Conservation (phyloP, 1,284 basidiomycete species). For the Apiotrichum gamsii region DNA sequence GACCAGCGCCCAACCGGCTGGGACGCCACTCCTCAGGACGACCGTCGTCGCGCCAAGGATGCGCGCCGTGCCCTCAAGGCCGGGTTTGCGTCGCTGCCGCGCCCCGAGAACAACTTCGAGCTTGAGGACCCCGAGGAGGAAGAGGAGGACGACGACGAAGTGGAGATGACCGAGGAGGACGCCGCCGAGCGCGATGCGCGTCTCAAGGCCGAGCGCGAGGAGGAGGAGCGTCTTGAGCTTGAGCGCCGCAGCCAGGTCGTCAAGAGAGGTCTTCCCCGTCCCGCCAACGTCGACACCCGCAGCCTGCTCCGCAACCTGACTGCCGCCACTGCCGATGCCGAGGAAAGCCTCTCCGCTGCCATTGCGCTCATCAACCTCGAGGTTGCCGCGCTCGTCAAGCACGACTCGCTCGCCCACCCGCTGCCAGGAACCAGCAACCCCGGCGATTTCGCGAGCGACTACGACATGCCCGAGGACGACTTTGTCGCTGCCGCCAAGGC, state of each 20-base stretch:
- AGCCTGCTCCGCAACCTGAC: constrained; percentile 51
- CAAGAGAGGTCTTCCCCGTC: constrained; percentile 77
- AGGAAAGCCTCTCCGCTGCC: constrained; percentile 52
- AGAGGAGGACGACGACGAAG: constrained; percentile 48
- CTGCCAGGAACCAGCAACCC: constrained; percentile 74
- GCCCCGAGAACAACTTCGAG: constrained; percentile 97
- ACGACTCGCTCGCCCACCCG: constrained; percentile 84
- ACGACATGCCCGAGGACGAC: constrained; percentile 72
- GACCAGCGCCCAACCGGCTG: constrained; percentile 54
- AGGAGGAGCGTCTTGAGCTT: constrained; percentile 68
- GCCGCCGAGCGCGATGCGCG: constrained; percentile 86
- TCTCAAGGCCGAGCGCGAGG: constrained; percentile 61
- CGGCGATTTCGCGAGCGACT: constrained; percentile 64
- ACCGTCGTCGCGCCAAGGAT: constrained; percentile 58
- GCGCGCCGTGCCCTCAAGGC: constrained; percentile 67
- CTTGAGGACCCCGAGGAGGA: constrained; percentile 78
- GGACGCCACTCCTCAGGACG: constrained; percentile 69
- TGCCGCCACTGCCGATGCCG: constrained; percentile 51
- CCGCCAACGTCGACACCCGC: constrained; percentile 70
- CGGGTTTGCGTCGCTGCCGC: constrained; percentile 78
- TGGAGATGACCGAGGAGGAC: constrained; percentile 64
- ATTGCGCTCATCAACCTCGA: constrained; percentile 70
- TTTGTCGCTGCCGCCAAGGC: constrained; percentile 65
- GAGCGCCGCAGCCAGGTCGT: constrained; percentile 77
- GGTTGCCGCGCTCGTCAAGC: constrained; percentile 69